Conservation (phyloP, 2,329 filamentous ascomycete genomes). For the Canariomyces notabilis region DNA sequence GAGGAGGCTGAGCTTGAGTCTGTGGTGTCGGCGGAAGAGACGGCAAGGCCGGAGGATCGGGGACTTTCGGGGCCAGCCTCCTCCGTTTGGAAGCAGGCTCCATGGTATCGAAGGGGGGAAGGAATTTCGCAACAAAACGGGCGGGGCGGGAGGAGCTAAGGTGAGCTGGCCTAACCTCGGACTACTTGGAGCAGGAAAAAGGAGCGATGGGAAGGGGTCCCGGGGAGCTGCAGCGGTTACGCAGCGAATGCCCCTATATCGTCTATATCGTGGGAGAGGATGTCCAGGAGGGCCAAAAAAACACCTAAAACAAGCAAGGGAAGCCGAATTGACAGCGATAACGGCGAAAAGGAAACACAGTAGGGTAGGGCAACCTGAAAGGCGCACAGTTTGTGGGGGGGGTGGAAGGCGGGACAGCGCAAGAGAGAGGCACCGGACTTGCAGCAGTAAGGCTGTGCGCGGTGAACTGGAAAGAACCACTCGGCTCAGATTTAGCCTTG, state of each 20-base stretch:
- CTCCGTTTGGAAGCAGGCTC: conserved; percentile 28
- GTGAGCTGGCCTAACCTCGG: not conserved
- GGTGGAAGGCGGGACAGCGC: not conserved
- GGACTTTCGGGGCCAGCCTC: conserved; percentile 27
- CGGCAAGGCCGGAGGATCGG: conserved; percentile 20
- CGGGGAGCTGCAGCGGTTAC: too few species aligned
- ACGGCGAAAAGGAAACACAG: not conserved
- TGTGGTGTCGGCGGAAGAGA: conserved; percentile 16
- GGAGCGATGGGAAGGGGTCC: too few species aligned
- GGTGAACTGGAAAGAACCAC: conserved; percentile 19
- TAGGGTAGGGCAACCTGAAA: too few species aligned
- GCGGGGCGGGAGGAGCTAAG: not conserved
- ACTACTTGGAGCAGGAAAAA: too few species aligned
- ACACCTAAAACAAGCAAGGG: too few species aligned
- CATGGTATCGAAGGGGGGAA: conserved; percentile 17
- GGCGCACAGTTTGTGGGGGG: too few species aligned
- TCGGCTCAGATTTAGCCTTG: conserved; percentile 29
- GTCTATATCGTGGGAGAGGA: too few species aligned
- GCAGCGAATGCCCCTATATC: too few species aligned
- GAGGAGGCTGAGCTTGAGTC: conserved; percentile 16
- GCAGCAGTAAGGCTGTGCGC: conserved; percentile 27
- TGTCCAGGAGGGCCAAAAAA: too few species aligned
- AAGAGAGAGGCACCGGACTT: conserved; percentile 3
- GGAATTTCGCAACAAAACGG: not conserved
- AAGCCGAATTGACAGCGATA: conserved; percentile 15